Evolutionary conservation across 2,329 filamentous ascomycete genomes (phyloP), one percentile per base, ranked within the genome.

Genomic region (Phialocephala sp.): DNA sequence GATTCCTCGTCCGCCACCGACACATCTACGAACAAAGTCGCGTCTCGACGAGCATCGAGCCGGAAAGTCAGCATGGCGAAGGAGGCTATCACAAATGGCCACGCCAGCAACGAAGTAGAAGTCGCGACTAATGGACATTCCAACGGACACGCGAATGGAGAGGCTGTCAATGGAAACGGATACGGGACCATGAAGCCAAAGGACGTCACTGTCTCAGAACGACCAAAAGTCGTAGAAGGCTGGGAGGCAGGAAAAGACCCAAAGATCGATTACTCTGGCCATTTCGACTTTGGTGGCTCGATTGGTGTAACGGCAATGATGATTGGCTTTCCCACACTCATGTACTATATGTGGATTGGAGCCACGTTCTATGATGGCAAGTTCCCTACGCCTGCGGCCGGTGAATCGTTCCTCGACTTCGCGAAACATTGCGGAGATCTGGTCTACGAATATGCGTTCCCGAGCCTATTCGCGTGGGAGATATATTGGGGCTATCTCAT

Each of bases 321-420:
- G 93, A 85, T 93, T 68, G 88, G 91, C 55, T 99, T 98, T 80
- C 95, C 95, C n/a, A 68, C 89, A 43, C 85, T 99, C 73, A 98
- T 98, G 94, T 97, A 92, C 86, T 98, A 97, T 82, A 97, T 99
- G 94, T 98, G 94, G 94, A 89, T 97, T 78, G 95, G 95, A 59
- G 91, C 94, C 39, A 94, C 90, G 59, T 97, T 94, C 81, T 99
- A 97, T 80, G 83, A 93, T 76, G 94, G 94, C 72, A 89, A 91
- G 69, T 83, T 96, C 60, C 95, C 95, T 18, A 80, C 82, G 52
- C 91, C 88, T 1, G 80, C 81, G 1, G 77, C 86, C 52, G 91
- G 86, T 50, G 85, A 97, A 82, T 89, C 84, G 72, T 87, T 87
- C 76, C 71, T 75, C 14, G 89, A 94, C 20, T 98, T 97, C 77